phyloP scores from a whole-genome alignment of 2,329 filamentous ascomycete genomes.

The Claviceps africana region DNA sequence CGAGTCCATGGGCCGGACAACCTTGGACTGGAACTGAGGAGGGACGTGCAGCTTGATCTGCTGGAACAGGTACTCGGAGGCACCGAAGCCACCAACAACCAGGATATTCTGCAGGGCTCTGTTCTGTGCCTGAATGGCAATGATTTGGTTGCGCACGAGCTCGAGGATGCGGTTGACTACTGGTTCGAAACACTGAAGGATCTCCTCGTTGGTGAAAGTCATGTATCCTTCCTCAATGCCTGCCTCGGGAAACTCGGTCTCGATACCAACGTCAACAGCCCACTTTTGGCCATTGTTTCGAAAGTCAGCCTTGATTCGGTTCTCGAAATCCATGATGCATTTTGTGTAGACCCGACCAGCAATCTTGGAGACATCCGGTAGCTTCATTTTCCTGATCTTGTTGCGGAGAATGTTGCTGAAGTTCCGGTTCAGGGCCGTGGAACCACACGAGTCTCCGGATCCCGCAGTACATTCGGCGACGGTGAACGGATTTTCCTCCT shows the following conservation, averaged over 20 bases:
- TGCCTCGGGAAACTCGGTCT: slow-evolving; percentile 93
- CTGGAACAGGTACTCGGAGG: slow-evolving; percentile 97
- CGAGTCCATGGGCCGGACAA: slow-evolving; percentile 96
- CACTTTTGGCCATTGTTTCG: slow-evolving; percentile 98
- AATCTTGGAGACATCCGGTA: slow-evolving; percentile 90
- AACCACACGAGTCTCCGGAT: slow-evolving; percentile 93
- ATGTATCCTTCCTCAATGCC: slow-evolving; percentile 98
- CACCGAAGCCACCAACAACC: slow-evolving; percentile 94
- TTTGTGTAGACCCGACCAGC: slow-evolving; percentile 98
- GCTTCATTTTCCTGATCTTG: slow-evolving; percentile 98
- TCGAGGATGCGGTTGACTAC: slow-evolving; percentile 95
- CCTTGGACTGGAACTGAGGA: slow-evolving; percentile 95
- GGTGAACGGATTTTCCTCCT: slow-evolving; percentile 93
- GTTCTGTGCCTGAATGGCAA: slow-evolving; percentile 96
- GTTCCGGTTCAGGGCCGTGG: slow-evolving; percentile 94
- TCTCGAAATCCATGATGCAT: slow-evolving; percentile 99
- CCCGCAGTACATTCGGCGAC: slow-evolving; percentile 95
- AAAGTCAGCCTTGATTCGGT: slow-evolving; percentile 99
- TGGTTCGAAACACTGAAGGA: slow-evolving; percentile 95
- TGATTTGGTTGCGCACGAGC: slow-evolving; percentile 94
- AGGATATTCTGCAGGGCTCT: slow-evolving; percentile 86
- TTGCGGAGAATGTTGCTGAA: slow-evolving; percentile 96
- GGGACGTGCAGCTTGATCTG: slow-evolving; percentile 98
- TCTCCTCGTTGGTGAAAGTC: slow-evolving; percentile 99
- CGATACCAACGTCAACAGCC: slow-evolving; percentile 97